A percentile compares a stretch with the other conserved stretches of the same genome.
Conservation (phyloP, 768 basidiomycete genomes). For the Amanita exitialis region DNA sequence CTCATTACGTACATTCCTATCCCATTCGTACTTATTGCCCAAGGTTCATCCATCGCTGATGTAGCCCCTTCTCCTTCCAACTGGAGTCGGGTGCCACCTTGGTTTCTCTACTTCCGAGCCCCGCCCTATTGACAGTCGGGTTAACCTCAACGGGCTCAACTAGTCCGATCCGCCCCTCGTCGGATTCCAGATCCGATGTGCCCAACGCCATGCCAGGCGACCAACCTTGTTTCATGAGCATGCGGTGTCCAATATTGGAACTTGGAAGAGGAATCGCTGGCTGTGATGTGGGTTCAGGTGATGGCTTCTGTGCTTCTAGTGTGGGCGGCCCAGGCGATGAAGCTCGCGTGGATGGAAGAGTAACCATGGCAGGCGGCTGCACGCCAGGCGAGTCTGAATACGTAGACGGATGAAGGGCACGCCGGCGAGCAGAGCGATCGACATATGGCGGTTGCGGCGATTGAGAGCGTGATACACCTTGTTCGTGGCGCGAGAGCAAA, state of each 20-base stretch:
- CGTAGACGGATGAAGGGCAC: constrained; percentile 44
- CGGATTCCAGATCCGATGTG: constrained; percentile 12
- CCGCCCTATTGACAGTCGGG: constrained; percentile 33
- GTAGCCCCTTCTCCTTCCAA: constrained; percentile 33
- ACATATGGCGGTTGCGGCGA: constrained; percentile 29
- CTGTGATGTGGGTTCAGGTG: constrained; percentile 19
- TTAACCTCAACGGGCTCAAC: constrained; percentile 50
- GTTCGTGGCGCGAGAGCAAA: constrained; percentile 43
- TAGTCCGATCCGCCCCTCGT: constrained; percentile 29
- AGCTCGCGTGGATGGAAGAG: constrained; percentile 6
- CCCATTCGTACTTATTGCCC: background rate
- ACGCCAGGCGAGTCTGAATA: constrained; percentile 45
- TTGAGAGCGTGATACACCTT: constrained; percentile 12
- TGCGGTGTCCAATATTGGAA: constrained; percentile 56
- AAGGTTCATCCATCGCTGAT: constrained; percentile 26
- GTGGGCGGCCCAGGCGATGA: constrained; percentile 1
- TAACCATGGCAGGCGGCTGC: constrained; percentile 11
- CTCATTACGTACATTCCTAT: background rate
- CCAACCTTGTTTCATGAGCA: constrained; percentile 74
- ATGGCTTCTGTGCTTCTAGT: constrained; percentile 14
- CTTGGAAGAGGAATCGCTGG: constrained; percentile 39
- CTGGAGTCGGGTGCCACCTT: constrained; percentile 11
- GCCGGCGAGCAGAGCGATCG: constrained; percentile 65
- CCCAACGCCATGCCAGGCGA: constrained; percentile 54
- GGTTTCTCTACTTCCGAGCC: constrained; percentile 37